Base-by-base conservation (phyloP, 768 basidiomycete species). In the Chalciporus sphaerocephalus region DNA sequence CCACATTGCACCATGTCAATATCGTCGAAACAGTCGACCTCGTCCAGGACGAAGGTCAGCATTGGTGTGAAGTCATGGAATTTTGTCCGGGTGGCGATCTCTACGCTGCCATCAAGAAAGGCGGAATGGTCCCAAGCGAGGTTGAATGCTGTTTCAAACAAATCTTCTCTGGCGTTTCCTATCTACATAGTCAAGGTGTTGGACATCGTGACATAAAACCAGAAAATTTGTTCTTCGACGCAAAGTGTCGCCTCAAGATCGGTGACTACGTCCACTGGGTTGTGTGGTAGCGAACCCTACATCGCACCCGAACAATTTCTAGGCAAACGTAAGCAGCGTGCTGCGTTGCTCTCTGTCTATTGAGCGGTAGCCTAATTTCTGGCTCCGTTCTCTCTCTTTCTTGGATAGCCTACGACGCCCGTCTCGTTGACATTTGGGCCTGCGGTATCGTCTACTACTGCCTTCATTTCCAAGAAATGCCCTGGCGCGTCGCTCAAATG, bases 21-120 rank as follows among this genome's bases (percentile, higher is more conserved):
- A 80, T 98, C 58, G 94, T 98, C 61, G 94, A 98, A 73, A 99
- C 95, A 6, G 95, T 99, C 47, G 95, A 99, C 66, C 83, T 99
- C 48, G 88, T 99, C n/a, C 96, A 99, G 59, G 96, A 99, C 67
- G 95, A 99, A 69, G 80, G 72, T 51, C 85, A 91, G 51, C 85
- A 92, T 60, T 99, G 95, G 95, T 99, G 95, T 62, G 96, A 98
- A 66, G 95, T 99, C 37, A 98, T 99, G 95, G 96, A 98, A 67
- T 99, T 92, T 64, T 99, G 95, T 61, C 93, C 93, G 4, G 96
- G 96, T 35, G 95, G 95, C 2, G 95, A 99, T 70, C 75, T 99
- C 27, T 99, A 99, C 64, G 94, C 94, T 21, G 95, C 93, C 28
- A 99, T 99, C 71, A 97, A 97, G 81, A 93, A 91, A 67, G 95